phyloP scores from a whole-genome alignment of 345 rosid species.

The Rhizophora apiculata region DNA sequence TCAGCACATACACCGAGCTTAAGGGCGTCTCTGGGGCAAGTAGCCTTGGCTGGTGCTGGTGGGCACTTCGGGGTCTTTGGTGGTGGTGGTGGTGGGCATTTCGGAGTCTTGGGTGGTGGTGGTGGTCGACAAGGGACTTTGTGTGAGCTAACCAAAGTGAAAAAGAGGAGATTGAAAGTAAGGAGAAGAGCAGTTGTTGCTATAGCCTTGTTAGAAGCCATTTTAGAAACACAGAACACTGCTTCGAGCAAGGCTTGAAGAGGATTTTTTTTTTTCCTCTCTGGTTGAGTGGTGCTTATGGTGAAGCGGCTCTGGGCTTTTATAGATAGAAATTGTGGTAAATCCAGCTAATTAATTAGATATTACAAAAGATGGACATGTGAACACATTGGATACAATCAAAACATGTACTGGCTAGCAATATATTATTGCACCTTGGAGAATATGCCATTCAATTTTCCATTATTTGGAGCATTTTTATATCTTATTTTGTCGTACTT shows the following conservation, averaged over 20 bases:
- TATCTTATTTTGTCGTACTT: neutral
- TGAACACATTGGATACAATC: constrained; percentile 12
- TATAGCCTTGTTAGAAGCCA: constrained; percentile 8
- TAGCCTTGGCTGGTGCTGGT: constrained; percentile 9
- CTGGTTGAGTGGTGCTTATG: neutral
- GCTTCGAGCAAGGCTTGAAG: neutral
- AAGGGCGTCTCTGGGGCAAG: constrained; percentile 18
- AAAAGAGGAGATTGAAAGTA: constrained; percentile 12
- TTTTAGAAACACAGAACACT: neutral
- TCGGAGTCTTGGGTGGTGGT: too few relatives aligned
- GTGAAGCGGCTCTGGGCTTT: neutral
- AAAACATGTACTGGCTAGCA: constrained; percentile 13
- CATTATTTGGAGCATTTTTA: constrained; percentile 10
- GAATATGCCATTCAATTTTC: neutral
- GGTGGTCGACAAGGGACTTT: constrained; percentile 13
- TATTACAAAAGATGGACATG: constrained; percentile 9
- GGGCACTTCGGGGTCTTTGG: neutral
- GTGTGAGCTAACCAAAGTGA: constrained; percentile 13
- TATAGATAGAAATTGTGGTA: constrained; percentile 4
- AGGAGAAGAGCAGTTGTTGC: constrained; percentile 17
- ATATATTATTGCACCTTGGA: constrained; percentile 13
- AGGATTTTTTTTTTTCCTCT: too few relatives aligned
- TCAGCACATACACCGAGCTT: constrained; percentile 21
- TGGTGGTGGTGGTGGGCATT: neutral
- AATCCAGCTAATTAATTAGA: neutral